Conservation (phyloP, 2,329 filamentous ascomycete species). For the Aureobasidium sp. region DNA sequence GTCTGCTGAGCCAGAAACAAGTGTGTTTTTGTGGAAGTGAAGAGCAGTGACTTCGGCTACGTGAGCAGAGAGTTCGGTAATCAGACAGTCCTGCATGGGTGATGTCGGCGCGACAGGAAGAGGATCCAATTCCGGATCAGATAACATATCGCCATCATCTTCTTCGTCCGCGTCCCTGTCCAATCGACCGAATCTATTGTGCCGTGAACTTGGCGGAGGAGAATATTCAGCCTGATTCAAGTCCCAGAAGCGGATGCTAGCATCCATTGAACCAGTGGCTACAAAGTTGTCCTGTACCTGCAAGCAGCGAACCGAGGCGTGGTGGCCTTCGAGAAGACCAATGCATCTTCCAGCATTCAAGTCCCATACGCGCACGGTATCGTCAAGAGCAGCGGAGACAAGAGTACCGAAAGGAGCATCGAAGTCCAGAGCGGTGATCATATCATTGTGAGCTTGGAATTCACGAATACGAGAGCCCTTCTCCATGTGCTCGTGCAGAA, state of each 20-base stretch:
- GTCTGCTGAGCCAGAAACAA: conserved; percentile 93
- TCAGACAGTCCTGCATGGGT: conserved; percentile 79
- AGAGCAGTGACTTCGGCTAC: conserved; percentile 91
- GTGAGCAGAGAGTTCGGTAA: conserved; percentile 85
- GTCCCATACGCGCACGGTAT: conserved; percentile 94
- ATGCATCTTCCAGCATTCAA: conserved; percentile 89
- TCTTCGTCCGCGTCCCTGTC: conserved; percentile 45
- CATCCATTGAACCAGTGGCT: conserved; percentile 89
- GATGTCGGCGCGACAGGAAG: conserved; percentile 53
- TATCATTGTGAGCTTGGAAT: conserved; percentile 79
- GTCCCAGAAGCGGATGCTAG: conserved; percentile 92
- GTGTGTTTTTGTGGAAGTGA: conserved; percentile 78
- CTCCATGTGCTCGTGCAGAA: conserved; percentile 91
- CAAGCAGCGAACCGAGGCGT: conserved; percentile 83
- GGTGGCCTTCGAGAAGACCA: conserved; percentile 84
- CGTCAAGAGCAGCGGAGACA: conserved; percentile 86
- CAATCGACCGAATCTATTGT: conserved; percentile 34
- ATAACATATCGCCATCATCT: conserved; percentile 13
- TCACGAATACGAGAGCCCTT: conserved; percentile 83
- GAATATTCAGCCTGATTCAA: conserved; percentile 81
- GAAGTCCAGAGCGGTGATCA: conserved; percentile 86
- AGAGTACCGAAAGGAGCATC: conserved; percentile 95
- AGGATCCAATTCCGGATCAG: conserved; percentile 13
- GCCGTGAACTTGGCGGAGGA: conserved; percentile 54
- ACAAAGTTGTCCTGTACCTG: conserved; percentile 95